Percentiles rank a stretch among this genome's conserved stretches.
These are phyloP conservation scores for Hermanozyma aechmeae DNA, from an alignment of 805 yeast genomes.

Conservation along the genomic window DNA sequence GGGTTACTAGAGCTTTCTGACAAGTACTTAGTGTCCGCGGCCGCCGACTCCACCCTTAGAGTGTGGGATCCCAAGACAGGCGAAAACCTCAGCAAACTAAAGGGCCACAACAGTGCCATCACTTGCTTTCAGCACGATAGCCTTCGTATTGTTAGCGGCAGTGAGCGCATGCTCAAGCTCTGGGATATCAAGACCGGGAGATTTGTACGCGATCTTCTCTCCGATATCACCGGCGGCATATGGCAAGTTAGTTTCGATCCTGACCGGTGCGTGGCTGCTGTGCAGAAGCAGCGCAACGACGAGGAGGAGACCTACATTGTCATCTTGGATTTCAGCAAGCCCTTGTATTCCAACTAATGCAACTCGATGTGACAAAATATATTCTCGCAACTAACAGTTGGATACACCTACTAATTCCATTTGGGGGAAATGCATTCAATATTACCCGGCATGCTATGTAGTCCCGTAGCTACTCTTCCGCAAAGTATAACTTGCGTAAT, in stretches of 20 bases:
- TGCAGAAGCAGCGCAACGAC: slow-evolving; percentile 46
- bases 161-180: slow-evolving; percentile 76
- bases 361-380: no score
- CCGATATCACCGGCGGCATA: slow-evolving; percentile 72
- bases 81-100: slow-evolving; percentile 53
- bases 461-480: slow-evolving; percentile 2
- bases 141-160: slow-evolving; percentile 77
- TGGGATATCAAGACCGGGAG: slow-evolving; percentile 80
- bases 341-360: slow-evolving; percentile 9
- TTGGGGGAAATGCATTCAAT: no score
- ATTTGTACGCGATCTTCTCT: slow-evolving; percentile 62
- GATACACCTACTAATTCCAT: no score
- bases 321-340: slow-evolving; percentile 66
- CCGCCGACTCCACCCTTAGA: slow-evolving; percentile 87
- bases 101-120: slow-evolving; percentile 80
- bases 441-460: no score
- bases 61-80: slow-evolving; percentile 88
- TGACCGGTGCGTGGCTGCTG: slow-evolving; percentile 84
- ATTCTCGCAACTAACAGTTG: no score
- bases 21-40: slow-evolving; percentile 79
- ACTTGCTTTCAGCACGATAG: slow-evolving; percentile 91
- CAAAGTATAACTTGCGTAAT: slow-evolving; percentile 25
- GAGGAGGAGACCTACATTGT: slow-evolving; percentile 64
- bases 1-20: slow-evolving; percentile 76
- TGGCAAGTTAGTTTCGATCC: slow-evolving; percentile 93